Percentiles rank a stretch among this genome's conserved stretches.
phyloP scores from a whole-genome alignment of 257 asterid genomes.

The Verbascum thapsus region DNA sequence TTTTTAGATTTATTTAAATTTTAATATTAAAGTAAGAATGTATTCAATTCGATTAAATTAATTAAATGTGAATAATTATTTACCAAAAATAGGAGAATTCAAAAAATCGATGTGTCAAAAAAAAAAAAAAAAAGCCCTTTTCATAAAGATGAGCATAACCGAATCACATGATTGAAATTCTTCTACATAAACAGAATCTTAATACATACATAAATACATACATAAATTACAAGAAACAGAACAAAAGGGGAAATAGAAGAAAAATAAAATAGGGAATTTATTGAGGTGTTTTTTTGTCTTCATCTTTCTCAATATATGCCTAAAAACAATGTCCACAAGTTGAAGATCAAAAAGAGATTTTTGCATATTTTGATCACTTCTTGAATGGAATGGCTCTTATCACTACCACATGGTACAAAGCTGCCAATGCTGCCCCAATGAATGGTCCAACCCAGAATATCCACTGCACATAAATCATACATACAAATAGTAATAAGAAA shows the following conservation, averaged over 20 bases:
- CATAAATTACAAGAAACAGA: conserved; percentile 29
- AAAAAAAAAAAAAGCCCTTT: conserved; percentile 10
- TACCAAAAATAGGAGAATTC: too few species aligned
- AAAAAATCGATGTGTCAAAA: too few species aligned
- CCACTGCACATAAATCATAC: conserved; percentile 47
- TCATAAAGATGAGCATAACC: too few species aligned
- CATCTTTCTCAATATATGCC: conserved; percentile 14
- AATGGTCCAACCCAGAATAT: conserved; percentile 74
- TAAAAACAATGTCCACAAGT: conserved; percentile 24
- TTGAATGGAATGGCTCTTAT: conserved; percentile 66
- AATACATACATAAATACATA: background rate
- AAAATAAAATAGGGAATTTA: conserved; percentile 20
- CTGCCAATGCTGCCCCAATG: conserved; percentile 63
- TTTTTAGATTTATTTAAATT: too few species aligned
- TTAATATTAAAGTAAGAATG: too few species aligned
- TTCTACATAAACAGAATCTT: conserved; percentile 9
- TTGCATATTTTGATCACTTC: conserved; percentile 31
- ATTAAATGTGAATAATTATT: too few species aligned
- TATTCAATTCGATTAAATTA: too few species aligned
- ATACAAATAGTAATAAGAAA: background rate
- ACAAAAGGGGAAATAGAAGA: background rate
- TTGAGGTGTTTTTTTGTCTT: conserved; percentile 1
- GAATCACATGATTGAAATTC: too few species aligned
- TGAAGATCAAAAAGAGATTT: too few species aligned
- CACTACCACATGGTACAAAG: conserved; percentile 58